Evolutionary conservation across 2,329 filamentous ascomycete species (phyloP), one percentile per base, ranked within the genome.

Genomic region (Diaporthe vaccinii): DNA sequence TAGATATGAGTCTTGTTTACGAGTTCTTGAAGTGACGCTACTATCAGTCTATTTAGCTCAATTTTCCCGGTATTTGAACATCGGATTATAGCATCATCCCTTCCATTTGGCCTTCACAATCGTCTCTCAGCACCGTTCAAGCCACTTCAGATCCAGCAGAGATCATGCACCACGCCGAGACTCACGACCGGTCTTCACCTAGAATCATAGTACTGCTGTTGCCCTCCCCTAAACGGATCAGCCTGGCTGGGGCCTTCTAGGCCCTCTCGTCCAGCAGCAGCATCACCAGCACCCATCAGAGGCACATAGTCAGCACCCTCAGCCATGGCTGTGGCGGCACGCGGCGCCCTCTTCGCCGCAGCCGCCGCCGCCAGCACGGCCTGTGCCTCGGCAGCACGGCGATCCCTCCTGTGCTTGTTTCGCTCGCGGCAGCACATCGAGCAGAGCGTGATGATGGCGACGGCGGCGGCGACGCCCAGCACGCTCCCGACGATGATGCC

Each of bases 381-480:
- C n/a, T 85, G 85, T 59, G 87, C 87, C 82, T 90, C 88, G 75
- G 85, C 85, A 77, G 86, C 85, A 75, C 85, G 86, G 72, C 81
- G 82, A 46, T 85, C 81, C 62, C 84, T 82, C 80, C 84, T 85
- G 79, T 88, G 84, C 78, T 84, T 78, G 80, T 81, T 82, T 78
- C 86, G 84, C 78, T 91, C 89, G 76, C 84, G 83, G 84, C 86
- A 88, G 86, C 88, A 90, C 78, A 87, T 83, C 84, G 87, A 87
- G 79, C 86, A 85, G 74, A 91, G 81, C 77, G 82, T 78, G 65
- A 79, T 81, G 76, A 87, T 76, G 77, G 84, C 82, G 70, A 84
- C 58, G 77, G 82, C 80, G 76, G 87, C 79, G 75, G 81, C 82
- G n/a, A 81, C 77, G 74, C 83, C 86, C 51, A 91, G 86, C 80